Base-by-base conservation (phyloP, 345 rosid species). In the Gossypium arboreum region DNA sequence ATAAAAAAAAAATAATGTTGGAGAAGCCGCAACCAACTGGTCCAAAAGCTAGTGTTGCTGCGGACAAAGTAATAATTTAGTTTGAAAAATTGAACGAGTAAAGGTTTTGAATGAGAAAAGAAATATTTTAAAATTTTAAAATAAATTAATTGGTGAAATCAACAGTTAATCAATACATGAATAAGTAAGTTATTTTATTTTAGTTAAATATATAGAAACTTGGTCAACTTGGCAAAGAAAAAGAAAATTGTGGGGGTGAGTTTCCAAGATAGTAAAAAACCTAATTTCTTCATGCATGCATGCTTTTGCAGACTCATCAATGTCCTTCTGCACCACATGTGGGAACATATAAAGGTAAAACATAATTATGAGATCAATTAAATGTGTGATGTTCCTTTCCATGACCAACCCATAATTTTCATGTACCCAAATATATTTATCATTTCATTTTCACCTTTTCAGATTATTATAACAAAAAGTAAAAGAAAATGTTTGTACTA, bases 351-450 rank as follows among this genome's bases (percentile, higher is more conserved):
- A 65, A 18, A 22, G 8, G 51, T 43, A 41, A n/a, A 41, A 41
- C n/a, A 1, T 41, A 17, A 43, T 41, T 64, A 4, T 64, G 50
- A 45, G 50, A 64, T 5, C 41, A 5, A 64, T 41, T 43, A 41
- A 64, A 64, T 64, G 69, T 64, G n/a, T 64, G 25, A 10, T 64
- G 50, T n/a, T 64, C 8, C 15, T 64, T 64, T 63, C 39, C 13
- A 39, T 17, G 48, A 63, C 68, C 68, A 39, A 34, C 16, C 41
- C 44, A 13, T 61, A 61, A 2, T 50, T 62, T 62, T 9, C 45
- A 62, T 62, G 34, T 4, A 54, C 45, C 68, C 9, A 12, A 4
- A 25, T 16, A 41, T 39, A 9, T 39, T 63, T 22, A 22, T 58
- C 24, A 22, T 58, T 58, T 58, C 25, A 8, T 58, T 34, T 34